Conservation (phyloP, 352 stramenopile genomes). For the Phytopythium vexans region DNA sequence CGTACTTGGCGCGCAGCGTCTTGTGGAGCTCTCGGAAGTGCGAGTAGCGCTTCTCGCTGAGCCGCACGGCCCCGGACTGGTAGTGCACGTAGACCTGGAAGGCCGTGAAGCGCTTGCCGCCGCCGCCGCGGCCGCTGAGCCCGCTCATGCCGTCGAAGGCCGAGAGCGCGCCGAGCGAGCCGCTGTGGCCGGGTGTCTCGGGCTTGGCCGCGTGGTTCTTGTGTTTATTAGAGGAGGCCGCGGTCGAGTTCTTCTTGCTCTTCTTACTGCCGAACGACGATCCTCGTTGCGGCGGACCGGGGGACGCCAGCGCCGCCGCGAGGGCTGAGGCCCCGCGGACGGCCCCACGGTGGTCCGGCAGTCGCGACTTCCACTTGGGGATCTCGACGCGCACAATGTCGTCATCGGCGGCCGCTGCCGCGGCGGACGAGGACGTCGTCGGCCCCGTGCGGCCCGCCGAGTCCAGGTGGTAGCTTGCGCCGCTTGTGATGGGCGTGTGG, state of each 20-base stretch:
- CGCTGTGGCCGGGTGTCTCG: constrained; percentile 18
- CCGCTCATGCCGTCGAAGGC: constrained; percentile 7
- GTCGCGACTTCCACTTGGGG: constrained; percentile 51
- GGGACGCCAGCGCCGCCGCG: constrained; percentile 20
- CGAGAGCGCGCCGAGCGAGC: constrained; percentile 31
- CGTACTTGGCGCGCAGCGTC: constrained; percentile 72
- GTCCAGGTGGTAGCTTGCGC: constrained; percentile 28
- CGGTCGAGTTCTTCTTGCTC: neutral
- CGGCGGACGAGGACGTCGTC: neutral
- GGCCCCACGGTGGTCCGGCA: constrained; percentile 50
- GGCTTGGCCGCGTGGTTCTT: neutral
- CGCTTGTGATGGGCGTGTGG: constrained; percentile 13
- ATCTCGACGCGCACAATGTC: constrained; percentile 78
- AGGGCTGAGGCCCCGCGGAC: constrained; percentile 20
- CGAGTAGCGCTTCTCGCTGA: constrained; percentile 77
- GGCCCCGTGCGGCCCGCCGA: constrained; percentile 11
- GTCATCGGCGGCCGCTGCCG: constrained; percentile 27
- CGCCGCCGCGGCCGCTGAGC: constrained; percentile 8
- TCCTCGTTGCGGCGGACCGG: constrained; percentile 6
- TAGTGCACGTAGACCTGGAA: constrained; percentile 80
- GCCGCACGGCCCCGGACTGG: constrained; percentile 54
- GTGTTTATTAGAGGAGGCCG: no score
- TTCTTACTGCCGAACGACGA: constrained; percentile 4
- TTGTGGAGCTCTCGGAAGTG: constrained; percentile 86
- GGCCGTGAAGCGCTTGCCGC: constrained; percentile 70